Evolutionary conservation across 1,284 basidiomycete genomes (phyloP), one percentile per base, ranked within the genome.

Genomic region (Apiotrichum laibachii): DNA sequence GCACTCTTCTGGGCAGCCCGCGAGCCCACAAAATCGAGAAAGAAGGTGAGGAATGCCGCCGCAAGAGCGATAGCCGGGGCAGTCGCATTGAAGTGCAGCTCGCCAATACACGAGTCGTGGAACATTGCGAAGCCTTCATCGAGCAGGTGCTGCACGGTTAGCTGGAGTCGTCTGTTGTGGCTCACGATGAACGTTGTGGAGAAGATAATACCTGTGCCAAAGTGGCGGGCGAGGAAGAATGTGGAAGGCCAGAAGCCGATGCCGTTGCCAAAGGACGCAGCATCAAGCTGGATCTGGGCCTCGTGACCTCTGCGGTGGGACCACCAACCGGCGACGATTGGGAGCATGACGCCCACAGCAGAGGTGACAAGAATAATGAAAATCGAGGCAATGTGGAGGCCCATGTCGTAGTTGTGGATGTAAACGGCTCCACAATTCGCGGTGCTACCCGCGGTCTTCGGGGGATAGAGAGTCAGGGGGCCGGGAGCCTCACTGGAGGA

Each of bases 71-170:
- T 80, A 2, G 80, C 79, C 0, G 80, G 72, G 0, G 73, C 74
- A 0, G 78, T 73, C 0, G 80, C 72, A 49, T 80, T 79, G 66
- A 77, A 81, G 1, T 60, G 57, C 10, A 81, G 67, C n/a, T 78
- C 68, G 2, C 80, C 78, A 22, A 81, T 60, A 62, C 80, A 80
- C 35, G 77, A 69, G 66, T 79, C 80, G 56, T 62, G 57, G 59
- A 75, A 73, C 71, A 72, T 73, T 63, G 80, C 61, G 57, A 81
- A 78, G 6, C 77, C 72, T 64, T 80, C 80, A 63, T 71, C 77
- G 0, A 81, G 67, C 1, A 81, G 69, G 59, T 81, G 80, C 33
- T 55, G 37, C 26, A 40, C 26, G 8, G 70, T 72, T 35, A 81
- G 63, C 60, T 80, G 78, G 53, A 81, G 69, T 34, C 4, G 2